Conservation (phyloP, 2,329 filamentous ascomycete species). For the Trichoderma arundinaceum region DNA sequence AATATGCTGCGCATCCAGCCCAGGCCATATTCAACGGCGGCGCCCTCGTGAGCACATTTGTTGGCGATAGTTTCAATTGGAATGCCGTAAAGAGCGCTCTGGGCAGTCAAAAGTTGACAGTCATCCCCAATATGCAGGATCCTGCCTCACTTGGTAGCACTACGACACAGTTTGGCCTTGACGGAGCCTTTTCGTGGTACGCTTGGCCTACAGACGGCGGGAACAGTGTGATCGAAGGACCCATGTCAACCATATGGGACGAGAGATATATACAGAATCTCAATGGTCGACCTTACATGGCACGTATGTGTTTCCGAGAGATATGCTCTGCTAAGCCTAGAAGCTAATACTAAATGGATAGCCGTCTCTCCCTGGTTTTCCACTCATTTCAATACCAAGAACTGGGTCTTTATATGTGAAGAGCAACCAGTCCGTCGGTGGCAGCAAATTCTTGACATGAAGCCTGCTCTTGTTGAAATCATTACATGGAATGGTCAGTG, state of each 20-base stretch:
- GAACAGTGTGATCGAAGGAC: constrained; percentile 35
- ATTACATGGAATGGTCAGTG: constrained; percentile 36
- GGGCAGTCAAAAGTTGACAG: constrained; percentile 34
- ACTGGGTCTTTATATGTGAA: constrained; percentile 38
- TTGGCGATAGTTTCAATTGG: constrained; percentile 37
- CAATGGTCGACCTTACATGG: constrained; percentile 35
- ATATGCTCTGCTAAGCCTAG: too few relatives aligned
- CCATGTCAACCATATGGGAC: constrained; percentile 37
- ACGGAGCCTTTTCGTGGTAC: constrained; percentile 37
- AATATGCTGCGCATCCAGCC: constrained; percentile 33
- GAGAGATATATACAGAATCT: constrained; percentile 33
- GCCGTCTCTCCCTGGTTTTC: constrained; percentile 38
- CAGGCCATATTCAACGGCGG: constrained; percentile 36
- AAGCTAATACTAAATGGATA: neutral
- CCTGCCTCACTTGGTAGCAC: constrained; percentile 30
- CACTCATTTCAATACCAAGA: constrained; percentile 37
- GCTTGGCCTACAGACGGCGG: constrained; percentile 37
- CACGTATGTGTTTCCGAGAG: constrained; percentile 33
- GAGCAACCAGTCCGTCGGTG: constrained; percentile 36
- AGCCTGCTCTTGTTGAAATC: constrained; percentile 36
- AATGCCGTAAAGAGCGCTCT: constrained; percentile 35
- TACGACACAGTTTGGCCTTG: constrained; percentile 32
- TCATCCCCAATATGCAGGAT: constrained; percentile 36
- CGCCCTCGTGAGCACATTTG: constrained; percentile 37
- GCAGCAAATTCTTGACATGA: constrained; percentile 37